A percentile compares a stretch with the other conserved stretches of the same genome.
Evolutionary conservation across 306 rosid genomes (phyloP).

Genomic region (Begonia masoniana): DNA sequence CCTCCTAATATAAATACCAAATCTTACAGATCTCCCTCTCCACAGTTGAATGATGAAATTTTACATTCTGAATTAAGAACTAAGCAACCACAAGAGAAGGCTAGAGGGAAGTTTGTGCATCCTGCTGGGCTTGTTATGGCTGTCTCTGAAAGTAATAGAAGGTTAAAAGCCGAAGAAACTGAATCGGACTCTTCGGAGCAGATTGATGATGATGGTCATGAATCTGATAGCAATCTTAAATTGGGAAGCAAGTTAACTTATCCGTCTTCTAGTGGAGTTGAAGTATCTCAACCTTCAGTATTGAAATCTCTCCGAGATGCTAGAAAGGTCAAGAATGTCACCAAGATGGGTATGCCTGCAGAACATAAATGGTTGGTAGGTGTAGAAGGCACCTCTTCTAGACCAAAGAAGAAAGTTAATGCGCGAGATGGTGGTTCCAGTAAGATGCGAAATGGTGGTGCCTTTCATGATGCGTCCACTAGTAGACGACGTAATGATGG

Average conservation of each 20-base stretch:
- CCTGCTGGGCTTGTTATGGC: constrained; percentile 24
- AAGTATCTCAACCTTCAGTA: constrained; percentile 28
- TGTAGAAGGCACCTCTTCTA: constrained; percentile 32
- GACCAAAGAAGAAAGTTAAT: constrained; percentile 64
- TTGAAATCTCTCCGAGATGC: constrained; percentile 32
- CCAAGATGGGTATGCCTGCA: not conserved
- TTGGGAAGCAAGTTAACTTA: constrained; percentile 65
- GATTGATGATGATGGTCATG: constrained; percentile 50
- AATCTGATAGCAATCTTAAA: constrained; percentile 44
- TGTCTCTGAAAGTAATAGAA: constrained; percentile 33
- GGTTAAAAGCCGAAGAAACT: constrained; percentile 60
- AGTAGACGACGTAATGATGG: constrained; percentile 36
- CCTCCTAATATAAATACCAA: constrained; percentile 55
- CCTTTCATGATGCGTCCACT: constrained; percentile 32
- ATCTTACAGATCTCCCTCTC: constrained; percentile 63
- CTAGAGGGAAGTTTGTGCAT: constrained; percentile 36
- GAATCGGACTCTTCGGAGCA: constrained; percentile 96
- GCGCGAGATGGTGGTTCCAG: constrained; percentile 6
- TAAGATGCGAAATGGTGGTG: not conserved
- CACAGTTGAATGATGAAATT: constrained; percentile 49
- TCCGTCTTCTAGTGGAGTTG: constrained; percentile 25
- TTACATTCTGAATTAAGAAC: constrained; percentile 43
- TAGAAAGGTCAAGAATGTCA: constrained; percentile 39
- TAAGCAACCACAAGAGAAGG: constrained; percentile 45
- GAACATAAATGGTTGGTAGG: constrained; percentile 36